Conservation (phyloP, 148 eudicot genomes). For the Camellia sinensis region DNA sequence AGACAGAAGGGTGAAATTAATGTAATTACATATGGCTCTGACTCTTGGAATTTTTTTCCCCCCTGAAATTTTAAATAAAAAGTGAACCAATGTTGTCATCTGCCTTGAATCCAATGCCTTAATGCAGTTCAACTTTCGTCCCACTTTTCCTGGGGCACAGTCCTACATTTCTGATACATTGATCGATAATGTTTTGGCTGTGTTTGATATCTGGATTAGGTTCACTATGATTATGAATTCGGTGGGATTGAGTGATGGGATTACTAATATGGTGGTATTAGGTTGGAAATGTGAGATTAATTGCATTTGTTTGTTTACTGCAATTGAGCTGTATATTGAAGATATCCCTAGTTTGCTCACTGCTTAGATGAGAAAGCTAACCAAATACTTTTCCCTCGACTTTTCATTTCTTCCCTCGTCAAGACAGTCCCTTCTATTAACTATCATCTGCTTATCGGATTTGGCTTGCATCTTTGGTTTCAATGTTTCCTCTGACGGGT, state of each 20-base stretch:
- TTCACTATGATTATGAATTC: too few relatives aligned
- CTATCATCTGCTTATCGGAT: constrained; percentile 20
- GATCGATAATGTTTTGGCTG: neutral
- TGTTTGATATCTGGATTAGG: too few relatives aligned
- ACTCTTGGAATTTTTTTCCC: neutral
- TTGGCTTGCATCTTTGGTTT: constrained; percentile 15
- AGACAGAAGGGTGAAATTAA: neutral
- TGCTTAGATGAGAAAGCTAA: too few relatives aligned
- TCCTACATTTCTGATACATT: neutral
- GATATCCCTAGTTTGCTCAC: too few relatives aligned
- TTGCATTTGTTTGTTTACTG: too few relatives aligned
- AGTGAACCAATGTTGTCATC: neutral
- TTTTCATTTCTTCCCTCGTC: too few relatives aligned
- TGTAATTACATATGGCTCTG: neutral
- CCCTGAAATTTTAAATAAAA: neutral
- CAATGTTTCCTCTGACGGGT: constrained; percentile 15
- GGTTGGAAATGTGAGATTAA: too few relatives aligned
- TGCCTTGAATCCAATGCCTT: neutral
- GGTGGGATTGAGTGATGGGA: too few relatives aligned
- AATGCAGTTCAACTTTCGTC: neutral
- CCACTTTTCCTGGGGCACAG: neutral
- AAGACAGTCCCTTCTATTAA: neutral
- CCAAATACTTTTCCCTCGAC: too few relatives aligned
- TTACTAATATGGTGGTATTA: too few relatives aligned
- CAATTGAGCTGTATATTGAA: too few relatives aligned